Evolutionary conservation across 1,284 basidiomycete genomes (phyloP), one percentile per base, ranked within the genome.

Genomic region (Ganoderma multipileum): DNA sequence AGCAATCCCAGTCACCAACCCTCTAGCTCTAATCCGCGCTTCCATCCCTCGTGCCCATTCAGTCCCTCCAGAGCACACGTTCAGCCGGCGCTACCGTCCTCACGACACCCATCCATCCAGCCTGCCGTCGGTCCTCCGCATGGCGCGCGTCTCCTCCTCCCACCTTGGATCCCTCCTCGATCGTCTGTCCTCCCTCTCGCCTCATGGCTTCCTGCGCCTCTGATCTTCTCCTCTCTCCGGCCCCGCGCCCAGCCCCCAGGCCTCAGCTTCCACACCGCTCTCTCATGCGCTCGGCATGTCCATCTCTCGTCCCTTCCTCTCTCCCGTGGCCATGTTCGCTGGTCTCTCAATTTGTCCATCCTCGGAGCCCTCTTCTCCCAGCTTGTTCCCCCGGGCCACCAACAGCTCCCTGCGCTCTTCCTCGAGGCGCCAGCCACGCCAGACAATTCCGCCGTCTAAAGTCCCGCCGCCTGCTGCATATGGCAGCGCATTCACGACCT

Each of bases 41-140:
- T 55, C 52, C 14, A 11, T 18, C 67, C 61, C 52, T 55, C 30
- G 5, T 33, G 2, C 14, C 63, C 61, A 71, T 71, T 69, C 68
- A 70, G 39, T 68, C 64, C 54, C 26, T 52, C 50, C 47, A 2
- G 12, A 47, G 20, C 44, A 47, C 44, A 33, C 52, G 12, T 55
- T 59, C 42, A 55, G 47, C 60, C 9, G 23, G 61, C 67, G 61
- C 61, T 36, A 42, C 30, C 68, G 33, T 52, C 26, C 68, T 33
- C 62, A 18, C 55, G 33, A 28, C 16, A 26, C 30, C 38, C 61
- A 33, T 6, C 52, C 28, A 33, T 33, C 61, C 47, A 59, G 18
- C 62, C 66, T 66, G 52, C 68, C 67, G 42, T 67, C 67, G 63
- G 66, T 70, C 68, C 55, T 68, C 71, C 67, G 65, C 67, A 59